phyloP scores from a whole-genome alignment of 139 green algal species.

The Volvox reticuliferus region DNA sequence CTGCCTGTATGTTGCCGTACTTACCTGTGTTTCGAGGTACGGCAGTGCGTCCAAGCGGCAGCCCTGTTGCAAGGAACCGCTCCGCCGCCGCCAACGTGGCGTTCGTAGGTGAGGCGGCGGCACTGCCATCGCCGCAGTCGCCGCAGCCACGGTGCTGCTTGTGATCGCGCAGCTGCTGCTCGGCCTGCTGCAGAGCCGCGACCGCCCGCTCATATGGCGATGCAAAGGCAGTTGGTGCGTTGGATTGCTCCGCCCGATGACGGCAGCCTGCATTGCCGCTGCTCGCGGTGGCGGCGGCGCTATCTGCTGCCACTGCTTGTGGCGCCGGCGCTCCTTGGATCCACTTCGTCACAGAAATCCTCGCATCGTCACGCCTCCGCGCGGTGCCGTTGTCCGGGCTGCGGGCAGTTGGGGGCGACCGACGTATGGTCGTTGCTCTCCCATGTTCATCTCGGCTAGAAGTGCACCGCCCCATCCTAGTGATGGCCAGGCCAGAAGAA shows the following conservation, averaged over 20 bases:
- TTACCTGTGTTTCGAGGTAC: not conserved
- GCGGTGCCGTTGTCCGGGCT: too few species aligned
- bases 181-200: slow-evolving; percentile 23
- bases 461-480: too few species aligned
- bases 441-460: too few species aligned
- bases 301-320: too few species aligned
- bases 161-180: slow-evolving; percentile 19
- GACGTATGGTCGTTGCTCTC: too few species aligned
- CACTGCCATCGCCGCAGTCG: not conserved
- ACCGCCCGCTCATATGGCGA: slow-evolving; percentile 37
- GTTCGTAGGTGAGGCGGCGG: not conserved
- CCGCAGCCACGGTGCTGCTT: not conserved
- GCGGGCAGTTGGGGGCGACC: too few species aligned
- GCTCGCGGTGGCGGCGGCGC: not conserved
- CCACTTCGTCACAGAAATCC: not conserved
- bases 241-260: not conserved
- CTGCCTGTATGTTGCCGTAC: not conserved
- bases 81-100: not conserved
- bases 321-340: not conserved
- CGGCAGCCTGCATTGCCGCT: not conserved
- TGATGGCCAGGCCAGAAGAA: too few species aligned
- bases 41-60: not conserved
- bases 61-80: not conserved
- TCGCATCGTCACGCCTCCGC: not conserved
- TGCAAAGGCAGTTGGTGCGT: not conserved